Evolutionary conservation across 1,284 basidiomycete species (phyloP).

Genomic region (Lignosus rhinocerotis): DNA sequence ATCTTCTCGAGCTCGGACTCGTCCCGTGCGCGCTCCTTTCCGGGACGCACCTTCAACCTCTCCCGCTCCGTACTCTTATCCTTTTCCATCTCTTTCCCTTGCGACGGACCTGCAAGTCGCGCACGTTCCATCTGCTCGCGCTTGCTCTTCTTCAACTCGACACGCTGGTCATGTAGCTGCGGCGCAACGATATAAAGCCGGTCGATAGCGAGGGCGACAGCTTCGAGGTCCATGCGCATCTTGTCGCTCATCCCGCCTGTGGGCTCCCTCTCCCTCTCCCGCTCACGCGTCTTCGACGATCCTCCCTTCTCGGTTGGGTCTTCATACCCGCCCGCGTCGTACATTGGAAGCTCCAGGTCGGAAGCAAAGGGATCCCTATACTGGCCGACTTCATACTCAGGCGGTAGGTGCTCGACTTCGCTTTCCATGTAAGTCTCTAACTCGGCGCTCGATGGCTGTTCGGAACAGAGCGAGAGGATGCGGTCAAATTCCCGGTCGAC

Average conservation of each 20-base stretch:
- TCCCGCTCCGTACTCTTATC: slow-evolving; percentile 38
- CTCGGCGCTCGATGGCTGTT: slow-evolving; percentile 6
- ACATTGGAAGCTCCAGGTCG: slow-evolving; percentile 53
- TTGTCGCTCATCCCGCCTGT: slow-evolving; percentile 53
- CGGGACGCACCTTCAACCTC: slow-evolving; percentile 32
- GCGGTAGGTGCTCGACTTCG: slow-evolving; percentile 50
- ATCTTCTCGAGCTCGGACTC: slow-evolving; percentile 67
- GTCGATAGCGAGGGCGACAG: slow-evolving; percentile 83
- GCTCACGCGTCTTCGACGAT: slow-evolving; percentile 9
- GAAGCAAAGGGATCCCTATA: slow-evolving; percentile 34
- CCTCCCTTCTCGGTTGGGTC: slow-evolving; percentile 33
- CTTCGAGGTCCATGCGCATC: slow-evolving; percentile 79
- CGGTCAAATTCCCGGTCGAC: slow-evolving; percentile 75
- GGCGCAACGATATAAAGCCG: slow-evolving; percentile 80
- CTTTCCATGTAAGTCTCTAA: neutral
- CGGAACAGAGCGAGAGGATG: slow-evolving; percentile 57
- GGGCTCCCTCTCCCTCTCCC: slow-evolving; percentile 4
- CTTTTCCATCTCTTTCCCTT: slow-evolving; percentile 50
- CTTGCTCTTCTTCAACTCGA: slow-evolving; percentile 74
- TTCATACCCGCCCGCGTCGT: slow-evolving; percentile 42
- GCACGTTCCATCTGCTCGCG: slow-evolving; percentile 67
- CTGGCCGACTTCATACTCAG: slow-evolving; percentile 62
- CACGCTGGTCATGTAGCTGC: slow-evolving; percentile 84
- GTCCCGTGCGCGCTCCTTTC: slow-evolving; percentile 50
- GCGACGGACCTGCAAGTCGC: slow-evolving; percentile 33